Conservation (phyloP, 306 rosid species). For the Rosa multiflora region DNA sequence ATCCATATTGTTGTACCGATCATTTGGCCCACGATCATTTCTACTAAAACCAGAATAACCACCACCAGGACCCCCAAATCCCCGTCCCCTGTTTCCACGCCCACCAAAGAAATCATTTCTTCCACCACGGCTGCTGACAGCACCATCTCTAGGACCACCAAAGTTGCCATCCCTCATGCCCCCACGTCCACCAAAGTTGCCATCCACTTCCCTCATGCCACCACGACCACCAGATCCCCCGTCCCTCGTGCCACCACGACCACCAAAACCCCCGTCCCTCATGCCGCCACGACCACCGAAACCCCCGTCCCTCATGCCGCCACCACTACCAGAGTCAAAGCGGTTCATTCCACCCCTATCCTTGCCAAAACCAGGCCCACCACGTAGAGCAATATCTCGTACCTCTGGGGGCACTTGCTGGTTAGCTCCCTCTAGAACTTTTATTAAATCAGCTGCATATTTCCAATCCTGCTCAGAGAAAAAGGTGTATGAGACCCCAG, state of each 20-base stretch:
- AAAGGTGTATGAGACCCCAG: conserved; percentile 88
- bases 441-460: conserved; percentile 82
- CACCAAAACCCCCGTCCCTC: conserved; percentile 47
- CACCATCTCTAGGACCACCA: conserved; percentile 39
- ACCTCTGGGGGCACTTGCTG: conserved; percentile 90
- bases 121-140: conserved; percentile 52
- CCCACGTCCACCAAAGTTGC: conserved; percentile 49
- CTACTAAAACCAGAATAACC: conserved; percentile 72
- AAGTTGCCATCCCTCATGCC: conserved; percentile 58
- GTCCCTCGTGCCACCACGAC: conserved; percentile 64
- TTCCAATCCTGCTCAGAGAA: conserved; percentile 98
- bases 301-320: conserved; percentile 58
- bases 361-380: conserved; percentile 75
- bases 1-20: conserved; percentile 61
- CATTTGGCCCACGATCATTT: conserved; percentile 57
- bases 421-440: conserved; percentile 97
- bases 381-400: conserved; percentile 78
- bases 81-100: conserved; percentile 80
- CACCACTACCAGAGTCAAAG: conserved; percentile 48
- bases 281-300: conserved; percentile 60
- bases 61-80: conserved; percentile 67
- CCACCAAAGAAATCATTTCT: conserved; percentile 78
- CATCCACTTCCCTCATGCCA: conserved; percentile 39
- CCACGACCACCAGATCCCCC: conserved; percentile 63
- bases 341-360: conserved; percentile 65